Evolutionary conservation across 2,329 filamentous ascomycete genomes (phyloP).

Genomic region (Diplodia intermedia): DNA sequence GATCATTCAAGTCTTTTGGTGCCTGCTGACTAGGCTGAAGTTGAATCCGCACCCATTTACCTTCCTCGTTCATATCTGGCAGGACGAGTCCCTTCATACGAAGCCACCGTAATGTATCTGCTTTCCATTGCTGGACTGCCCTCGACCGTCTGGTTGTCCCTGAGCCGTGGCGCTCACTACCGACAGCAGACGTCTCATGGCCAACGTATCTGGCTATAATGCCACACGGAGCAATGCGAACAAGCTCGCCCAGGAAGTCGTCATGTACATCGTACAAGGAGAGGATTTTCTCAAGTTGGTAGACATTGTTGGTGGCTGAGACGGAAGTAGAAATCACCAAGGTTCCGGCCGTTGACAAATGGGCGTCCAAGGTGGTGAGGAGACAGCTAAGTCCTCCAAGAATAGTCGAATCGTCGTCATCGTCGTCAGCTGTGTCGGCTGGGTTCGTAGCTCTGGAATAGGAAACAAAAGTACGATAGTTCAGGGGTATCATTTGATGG

Average conservation of each 20-base stretch:
- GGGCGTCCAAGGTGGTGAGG: slow-evolving; percentile 30
- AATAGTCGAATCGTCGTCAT: slow-evolving; percentile 10
- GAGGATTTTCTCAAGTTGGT: slow-evolving; percentile 29
- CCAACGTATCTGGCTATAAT: slow-evolving; percentile 30
- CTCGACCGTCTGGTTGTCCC: slow-evolving; percentile 10
- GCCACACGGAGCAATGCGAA: slow-evolving; percentile 29
- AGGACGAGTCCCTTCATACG: slow-evolving; percentile 45
- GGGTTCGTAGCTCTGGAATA: slow-evolving; percentile 35
- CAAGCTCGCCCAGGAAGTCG: slow-evolving; percentile 26
- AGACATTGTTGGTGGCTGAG: slow-evolving; percentile 12
- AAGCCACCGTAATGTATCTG: slow-evolving; percentile 44
- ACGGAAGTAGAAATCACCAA: slow-evolving; percentile 33
- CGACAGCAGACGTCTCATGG: slow-evolving; percentile 12
- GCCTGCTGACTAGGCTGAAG: slow-evolving; percentile 17
- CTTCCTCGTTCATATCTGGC: slow-evolving; percentile 38
- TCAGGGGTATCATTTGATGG: slow-evolving; percentile 44
- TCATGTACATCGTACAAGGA: slow-evolving; percentile 14
- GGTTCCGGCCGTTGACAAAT: slow-evolving; percentile 34
- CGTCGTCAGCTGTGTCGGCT: slow-evolving; percentile 31
- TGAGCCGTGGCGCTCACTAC: slow-evolving; percentile 3
- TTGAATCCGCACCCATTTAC: slow-evolving; percentile 29
- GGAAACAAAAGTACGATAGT: slow-evolving; percentile 48
- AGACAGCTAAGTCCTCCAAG: slow-evolving; percentile 6
- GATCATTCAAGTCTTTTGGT: slow-evolving; percentile 17
- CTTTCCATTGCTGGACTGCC: slow-evolving; percentile 42